Percentiles rank a stretch among this genome's conserved stretches.
Conservation (phyloP, 352 stramenopile genomes). For the Phytopythium helicoides region DNA sequence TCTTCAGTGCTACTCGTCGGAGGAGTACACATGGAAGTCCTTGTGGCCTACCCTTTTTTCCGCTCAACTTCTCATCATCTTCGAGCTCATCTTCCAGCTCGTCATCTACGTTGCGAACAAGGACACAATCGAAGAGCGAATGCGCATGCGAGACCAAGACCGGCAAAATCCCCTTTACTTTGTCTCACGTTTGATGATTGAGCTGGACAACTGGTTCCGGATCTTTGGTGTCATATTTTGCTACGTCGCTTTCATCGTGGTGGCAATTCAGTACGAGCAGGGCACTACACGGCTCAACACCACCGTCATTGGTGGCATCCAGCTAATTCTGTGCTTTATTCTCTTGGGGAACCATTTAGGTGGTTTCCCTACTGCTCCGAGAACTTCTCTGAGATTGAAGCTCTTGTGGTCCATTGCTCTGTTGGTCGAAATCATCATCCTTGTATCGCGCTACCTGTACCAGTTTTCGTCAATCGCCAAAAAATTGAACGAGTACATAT, state of each 20-base stretch:
- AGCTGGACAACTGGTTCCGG: constrained; percentile 79
- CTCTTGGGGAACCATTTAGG: constrained; percentile 72
- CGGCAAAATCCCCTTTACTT: constrained; percentile 77
- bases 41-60: constrained; percentile 82
- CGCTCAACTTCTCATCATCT: constrained; percentile 80
- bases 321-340: constrained; percentile 61
- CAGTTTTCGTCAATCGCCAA: constrained; percentile 72
- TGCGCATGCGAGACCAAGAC: constrained; percentile 56
- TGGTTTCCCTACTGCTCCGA: constrained; percentile 55
- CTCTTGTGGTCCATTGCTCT: constrained; percentile 78
- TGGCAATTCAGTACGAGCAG: constrained; percentile 65
- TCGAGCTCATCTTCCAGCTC: constrained; percentile 83
- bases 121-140: constrained; percentile 61
- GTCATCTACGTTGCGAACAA: constrained; percentile 81
- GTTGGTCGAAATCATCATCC: constrained; percentile 60
- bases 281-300: constrained; percentile 50
- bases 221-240: constrained; percentile 58
- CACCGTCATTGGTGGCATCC: constrained; percentile 58
- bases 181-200: constrained; percentile 60
- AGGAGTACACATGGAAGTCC: constrained; percentile 55
- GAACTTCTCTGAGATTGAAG: constrained; percentile 69
- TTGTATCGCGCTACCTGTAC: constrained; percentile 75
- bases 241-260: constrained; percentile 68
- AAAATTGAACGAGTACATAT: constrained; percentile 64
- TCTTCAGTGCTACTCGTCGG: constrained; percentile 65